Evolutionary conservation across 2,329 filamentous ascomycete species (phyloP).

Genomic region (Pseudogymnoascus sp.): DNA sequence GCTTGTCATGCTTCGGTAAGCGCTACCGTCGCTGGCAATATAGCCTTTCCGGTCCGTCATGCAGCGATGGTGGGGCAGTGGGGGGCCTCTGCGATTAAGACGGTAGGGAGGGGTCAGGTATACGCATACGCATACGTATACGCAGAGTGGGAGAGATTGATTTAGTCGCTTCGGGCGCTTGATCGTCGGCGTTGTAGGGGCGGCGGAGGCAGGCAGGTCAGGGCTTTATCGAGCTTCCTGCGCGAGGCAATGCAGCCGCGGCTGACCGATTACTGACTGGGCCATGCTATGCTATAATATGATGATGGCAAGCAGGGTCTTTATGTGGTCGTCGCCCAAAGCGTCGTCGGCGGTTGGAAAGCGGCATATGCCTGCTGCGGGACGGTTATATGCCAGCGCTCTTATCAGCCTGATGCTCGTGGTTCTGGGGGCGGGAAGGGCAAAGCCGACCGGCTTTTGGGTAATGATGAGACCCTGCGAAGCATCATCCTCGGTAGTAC

Average conservation of each 20-base stretch:
- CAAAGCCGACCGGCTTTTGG: background rate
- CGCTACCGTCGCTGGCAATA: background rate
- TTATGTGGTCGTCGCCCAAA: background rate
- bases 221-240: background rate
- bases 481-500: conserved; percentile 2
- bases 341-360: background rate
- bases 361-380: background rate
- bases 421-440: background rate
- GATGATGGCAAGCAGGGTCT: background rate
- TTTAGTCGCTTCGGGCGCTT: background rate
- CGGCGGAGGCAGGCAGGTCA: background rate
- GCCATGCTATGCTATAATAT: background rate
- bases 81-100: background rate
- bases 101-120: background rate
- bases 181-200: background rate
- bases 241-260: background rate
- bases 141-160: background rate
- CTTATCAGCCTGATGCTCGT: conserved; percentile 1
- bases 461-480: background rate
- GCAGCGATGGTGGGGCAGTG: background rate
- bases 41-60: background rate
- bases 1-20: conserved; percentile 2
- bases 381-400: conserved; percentile 3
- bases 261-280: background rate
- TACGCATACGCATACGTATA: background rate